Conservation (phyloP, 306 rosid species). For the Quercus robur region DNA sequence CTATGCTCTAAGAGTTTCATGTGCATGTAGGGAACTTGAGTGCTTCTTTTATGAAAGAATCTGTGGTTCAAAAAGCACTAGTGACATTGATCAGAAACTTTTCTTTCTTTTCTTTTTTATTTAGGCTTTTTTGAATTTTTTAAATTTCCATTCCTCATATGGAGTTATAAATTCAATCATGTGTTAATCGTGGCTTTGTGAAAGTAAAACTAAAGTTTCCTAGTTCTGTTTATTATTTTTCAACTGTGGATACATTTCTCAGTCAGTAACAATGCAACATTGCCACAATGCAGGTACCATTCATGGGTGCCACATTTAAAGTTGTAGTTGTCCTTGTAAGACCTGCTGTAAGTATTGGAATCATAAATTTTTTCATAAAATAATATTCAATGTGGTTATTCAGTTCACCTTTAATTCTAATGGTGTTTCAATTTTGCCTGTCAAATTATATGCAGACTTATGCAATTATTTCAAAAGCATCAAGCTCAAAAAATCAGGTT, state of each 20-base stretch:
- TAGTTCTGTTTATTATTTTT: background rate
- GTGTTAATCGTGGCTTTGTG: background rate
- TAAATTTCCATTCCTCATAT: background rate
- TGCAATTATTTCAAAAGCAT: conserved; percentile 74
- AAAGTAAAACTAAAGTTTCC: background rate
- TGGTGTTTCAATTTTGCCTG: conserved; percentile 13
- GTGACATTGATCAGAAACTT: background rate
- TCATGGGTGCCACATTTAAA: conserved; percentile 68
- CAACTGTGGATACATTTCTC: background rate
- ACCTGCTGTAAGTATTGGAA: conserved; percentile 58
- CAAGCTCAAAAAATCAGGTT: conserved; percentile 76
- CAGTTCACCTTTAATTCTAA: conserved; percentile 1
- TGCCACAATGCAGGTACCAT: conserved; percentile 62
- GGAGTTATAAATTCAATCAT: background rate
- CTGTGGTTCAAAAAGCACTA: too few species aligned
- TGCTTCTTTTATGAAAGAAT: too few species aligned
- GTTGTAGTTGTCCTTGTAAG: conserved; percentile 61
- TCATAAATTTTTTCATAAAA: background rate
- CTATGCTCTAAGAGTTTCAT: background rate
- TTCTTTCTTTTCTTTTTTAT: background rate
- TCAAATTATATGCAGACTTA: conserved; percentile 51
- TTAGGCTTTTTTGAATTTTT: background rate
- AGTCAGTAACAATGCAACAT: conserved; percentile 8
- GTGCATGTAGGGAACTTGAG: too few species aligned
- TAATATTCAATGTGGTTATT: background rate